Percentiles rank a stretch among this genome's conserved stretches.
Conservation (phyloP, 2,329 filamentous ascomycete species). For the Exophiala bonariae region DNA sequence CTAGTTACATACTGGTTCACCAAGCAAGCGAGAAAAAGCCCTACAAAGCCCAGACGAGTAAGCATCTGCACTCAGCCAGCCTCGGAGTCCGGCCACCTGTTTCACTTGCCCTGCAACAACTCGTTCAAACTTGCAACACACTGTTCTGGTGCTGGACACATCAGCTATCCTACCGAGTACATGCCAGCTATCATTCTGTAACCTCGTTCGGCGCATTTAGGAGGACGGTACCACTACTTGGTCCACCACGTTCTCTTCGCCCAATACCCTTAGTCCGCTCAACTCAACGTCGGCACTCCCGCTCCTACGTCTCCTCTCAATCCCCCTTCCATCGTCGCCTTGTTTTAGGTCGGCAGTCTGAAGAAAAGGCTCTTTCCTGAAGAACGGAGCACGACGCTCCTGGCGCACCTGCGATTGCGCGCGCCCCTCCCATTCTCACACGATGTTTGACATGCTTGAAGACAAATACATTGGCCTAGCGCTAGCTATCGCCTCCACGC, state of each 20-base stretch:
- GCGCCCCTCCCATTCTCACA: not conserved
- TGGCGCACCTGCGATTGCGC: not conserved
- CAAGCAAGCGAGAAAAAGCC: too few relatives aligned
- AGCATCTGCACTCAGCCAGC: not conserved
- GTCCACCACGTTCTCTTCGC: not conserved
- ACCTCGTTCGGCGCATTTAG: not conserved
- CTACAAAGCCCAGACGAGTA: too few relatives aligned
- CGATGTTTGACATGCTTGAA: slow-evolving; percentile 25
- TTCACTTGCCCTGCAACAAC: not conserved
- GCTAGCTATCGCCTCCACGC: slow-evolving; percentile 48
- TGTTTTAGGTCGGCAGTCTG: too few relatives aligned
- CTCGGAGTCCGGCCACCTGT: slow-evolving; percentile 14
- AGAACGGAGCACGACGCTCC: not conserved
- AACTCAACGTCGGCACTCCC: not conserved
- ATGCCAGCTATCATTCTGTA: not conserved
- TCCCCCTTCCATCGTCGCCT: too few relatives aligned
- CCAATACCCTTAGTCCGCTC: not conserved
- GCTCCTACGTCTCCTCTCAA: not conserved
- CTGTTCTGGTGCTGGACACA: not conserved
- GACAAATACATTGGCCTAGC: slow-evolving; percentile 48
- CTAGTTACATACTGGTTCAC: too few relatives aligned
- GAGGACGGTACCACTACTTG: too few relatives aligned
- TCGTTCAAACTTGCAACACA: not conserved
- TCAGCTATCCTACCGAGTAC: not conserved
- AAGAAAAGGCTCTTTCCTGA: too few relatives aligned